Conservation (phyloP, 2,329 filamentous ascomycete genomes). For the Chrysoporthe cubensis region DNA sequence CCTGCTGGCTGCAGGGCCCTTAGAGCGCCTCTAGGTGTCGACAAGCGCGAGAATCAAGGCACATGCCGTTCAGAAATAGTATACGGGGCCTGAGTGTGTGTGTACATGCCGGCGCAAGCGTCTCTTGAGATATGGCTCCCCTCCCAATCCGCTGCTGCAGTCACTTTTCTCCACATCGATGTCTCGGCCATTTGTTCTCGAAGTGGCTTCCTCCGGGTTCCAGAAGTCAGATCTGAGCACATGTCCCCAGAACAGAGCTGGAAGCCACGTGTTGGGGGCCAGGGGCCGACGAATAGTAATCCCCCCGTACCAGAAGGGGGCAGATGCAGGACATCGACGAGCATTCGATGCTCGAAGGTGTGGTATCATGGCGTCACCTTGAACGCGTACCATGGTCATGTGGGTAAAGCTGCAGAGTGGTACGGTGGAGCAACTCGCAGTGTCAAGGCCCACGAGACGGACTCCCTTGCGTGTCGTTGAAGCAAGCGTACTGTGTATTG, state of each 20-base stretch:
- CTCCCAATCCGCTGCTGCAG: background rate
- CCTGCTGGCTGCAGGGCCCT: background rate
- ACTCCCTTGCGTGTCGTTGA: background rate
- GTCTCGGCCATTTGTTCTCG: background rate
- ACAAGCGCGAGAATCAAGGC: no score
- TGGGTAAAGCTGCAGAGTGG: background rate
- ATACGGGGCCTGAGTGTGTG: background rate
- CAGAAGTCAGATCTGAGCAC: constrained; percentile 1
- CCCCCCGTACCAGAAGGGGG: background rate
- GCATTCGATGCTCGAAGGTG: no score
- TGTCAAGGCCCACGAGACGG: background rate
- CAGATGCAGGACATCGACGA: background rate
- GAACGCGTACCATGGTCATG: no score
- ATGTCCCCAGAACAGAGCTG: background rate
- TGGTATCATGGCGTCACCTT: background rate
- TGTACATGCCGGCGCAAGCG: background rate
- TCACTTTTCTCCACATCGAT: background rate
- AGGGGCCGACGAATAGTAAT: constrained; percentile 2
- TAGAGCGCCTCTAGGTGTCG: background rate
- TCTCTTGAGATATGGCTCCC: background rate
- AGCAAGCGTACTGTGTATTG: background rate
- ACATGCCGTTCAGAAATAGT: background rate
- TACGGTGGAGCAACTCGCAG: background rate
- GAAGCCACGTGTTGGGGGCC: constrained; percentile 19
- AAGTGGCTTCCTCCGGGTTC: background rate